Evolutionary conservation across 495 filamentous ascomycete species (phyloP).

Genomic region (Hypomontagnella submonticulosa): DNA sequence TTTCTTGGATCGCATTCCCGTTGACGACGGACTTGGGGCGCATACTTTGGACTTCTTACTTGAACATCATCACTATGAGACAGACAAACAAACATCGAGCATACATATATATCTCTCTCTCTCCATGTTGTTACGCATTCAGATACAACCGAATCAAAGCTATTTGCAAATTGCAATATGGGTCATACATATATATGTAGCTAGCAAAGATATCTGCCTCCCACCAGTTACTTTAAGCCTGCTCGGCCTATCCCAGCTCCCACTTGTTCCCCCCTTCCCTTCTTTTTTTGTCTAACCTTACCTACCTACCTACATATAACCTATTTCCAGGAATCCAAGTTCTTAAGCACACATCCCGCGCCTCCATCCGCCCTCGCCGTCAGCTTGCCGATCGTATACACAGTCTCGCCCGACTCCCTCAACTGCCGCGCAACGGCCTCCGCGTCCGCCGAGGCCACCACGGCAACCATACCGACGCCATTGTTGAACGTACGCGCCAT

Average conservation of each 20-base stretch:
- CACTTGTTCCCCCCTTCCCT: neutral
- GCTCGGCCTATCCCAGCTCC: neutral
- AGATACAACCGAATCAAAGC: slow-evolving; percentile 27
- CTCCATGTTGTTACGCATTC: slow-evolving; percentile 8
- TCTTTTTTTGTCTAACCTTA: slow-evolving; percentile 22
- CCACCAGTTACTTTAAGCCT: neutral
- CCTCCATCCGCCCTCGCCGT: slow-evolving; percentile 59
- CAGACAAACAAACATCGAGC: neutral
- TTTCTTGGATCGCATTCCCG: slow-evolving; percentile 21
- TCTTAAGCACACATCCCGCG: slow-evolving; percentile 74
- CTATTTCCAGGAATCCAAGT: slow-evolving; percentile 75
- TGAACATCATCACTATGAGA: neutral
- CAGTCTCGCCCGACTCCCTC: slow-evolving; percentile 75
- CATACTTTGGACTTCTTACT: slow-evolving; percentile 6
- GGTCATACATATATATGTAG: neutral
- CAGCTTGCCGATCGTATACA: slow-evolving; percentile 79
- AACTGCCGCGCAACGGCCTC: slow-evolving; percentile 65
- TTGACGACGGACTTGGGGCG: slow-evolving; percentile 7
- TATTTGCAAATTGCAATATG: slow-evolving; percentile 5
- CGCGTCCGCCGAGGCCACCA: slow-evolving; percentile 69
- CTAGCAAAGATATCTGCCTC: neutral
- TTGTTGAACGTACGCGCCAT: slow-evolving; percentile 94
- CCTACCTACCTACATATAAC: neutral
- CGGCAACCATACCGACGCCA: slow-evolving; percentile 91
- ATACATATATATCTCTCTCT: slow-evolving; percentile 10